Evolutionary conservation across 495 filamentous ascomycete species (phyloP).

Genomic region (Darksidea phi): DNA sequence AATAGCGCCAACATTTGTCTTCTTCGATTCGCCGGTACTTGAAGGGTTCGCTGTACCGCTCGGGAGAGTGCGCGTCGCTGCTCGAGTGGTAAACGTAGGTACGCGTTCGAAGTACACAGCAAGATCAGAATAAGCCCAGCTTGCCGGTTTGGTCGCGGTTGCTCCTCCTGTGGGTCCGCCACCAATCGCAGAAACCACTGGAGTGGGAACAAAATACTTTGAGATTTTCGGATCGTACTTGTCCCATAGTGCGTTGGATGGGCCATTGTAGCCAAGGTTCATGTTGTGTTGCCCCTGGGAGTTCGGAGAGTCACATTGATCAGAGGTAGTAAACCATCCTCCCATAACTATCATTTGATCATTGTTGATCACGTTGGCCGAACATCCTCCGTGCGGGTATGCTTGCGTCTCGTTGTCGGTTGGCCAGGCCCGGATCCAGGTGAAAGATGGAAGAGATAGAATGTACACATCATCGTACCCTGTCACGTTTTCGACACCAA

Average conservation of each 20-base stretch:
- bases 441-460: constrained; percentile 54
- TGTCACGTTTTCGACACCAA: constrained; percentile 44
- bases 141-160: constrained; percentile 40
- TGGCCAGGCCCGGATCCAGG: constrained; percentile 54
- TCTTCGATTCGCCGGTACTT: constrained; percentile 9
- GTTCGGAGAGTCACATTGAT: constrained; percentile 39
- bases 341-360: constrained; percentile 52
- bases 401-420: constrained; percentile 31
- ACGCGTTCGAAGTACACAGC: constrained; percentile 40
- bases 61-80: constrained; percentile 31
- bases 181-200: constrained; percentile 46
- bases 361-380: constrained; percentile 51
- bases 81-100: constrained; percentile 26
- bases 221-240: constrained; percentile 44
- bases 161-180: constrained; percentile 48
- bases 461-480: constrained; percentile 60
- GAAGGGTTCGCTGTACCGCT: constrained; percentile 25
- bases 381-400: constrained; percentile 50
- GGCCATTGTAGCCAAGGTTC: constrained; percentile 47
- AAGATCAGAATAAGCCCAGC: constrained; percentile 39
- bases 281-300: constrained; percentile 48
- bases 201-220: constrained; percentile 47
- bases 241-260: constrained; percentile 44
- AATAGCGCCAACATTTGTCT: constrained; percentile 37
- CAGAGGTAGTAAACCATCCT: constrained; percentile 43